A percentile compares a stretch with the other conserved stretches of the same genome.
Conservation (phyloP, 495 filamentous ascomycete genomes). For the Oleoguttula mirabilis region DNA sequence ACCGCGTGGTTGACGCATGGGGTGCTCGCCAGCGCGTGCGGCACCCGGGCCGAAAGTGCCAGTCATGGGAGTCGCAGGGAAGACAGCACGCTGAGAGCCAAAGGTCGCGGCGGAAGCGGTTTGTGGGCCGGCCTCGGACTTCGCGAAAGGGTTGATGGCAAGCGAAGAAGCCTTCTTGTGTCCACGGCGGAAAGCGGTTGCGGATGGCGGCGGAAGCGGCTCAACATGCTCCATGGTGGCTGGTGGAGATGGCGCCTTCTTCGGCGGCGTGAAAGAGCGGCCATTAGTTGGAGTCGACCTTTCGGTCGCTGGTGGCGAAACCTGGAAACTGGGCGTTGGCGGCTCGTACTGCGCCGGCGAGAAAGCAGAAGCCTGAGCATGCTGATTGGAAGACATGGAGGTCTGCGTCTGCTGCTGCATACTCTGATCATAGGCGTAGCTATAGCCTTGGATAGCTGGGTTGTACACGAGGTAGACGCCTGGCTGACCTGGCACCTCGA, state of each 20-base stretch:
- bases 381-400: conserved; percentile 28
- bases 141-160: conserved; percentile 47
- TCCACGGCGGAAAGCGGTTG: conserved; percentile 77
- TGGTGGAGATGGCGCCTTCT: conserved; percentile 49
- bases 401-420: conserved; percentile 33
- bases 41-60: conserved; percentile 91
- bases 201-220: conserved; percentile 66
- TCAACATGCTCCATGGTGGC: conserved; percentile 40
- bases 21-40: conserved; percentile 85
- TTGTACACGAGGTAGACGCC: conserved; percentile 75
- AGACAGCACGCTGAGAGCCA: conserved; percentile 28
- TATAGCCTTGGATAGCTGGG: conserved; percentile 67
- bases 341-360: conserved; percentile 25
- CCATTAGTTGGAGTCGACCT: conserved; percentile 36
- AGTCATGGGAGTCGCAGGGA: conserved; percentile 70
- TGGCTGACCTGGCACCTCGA: conserved; percentile 56
- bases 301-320: conserved; percentile 14
- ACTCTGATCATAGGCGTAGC: conserved; percentile 52
- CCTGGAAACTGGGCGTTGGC: conserved; percentile 41
- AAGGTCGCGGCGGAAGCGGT: conserved; percentile 42
- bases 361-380: conserved; percentile 18
- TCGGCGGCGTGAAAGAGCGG: conserved; percentile 58
- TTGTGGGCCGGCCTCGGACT: conserved; percentile 58
- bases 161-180: conserved; percentile 87
- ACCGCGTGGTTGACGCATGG: conserved; percentile 82